Conservation (phyloP, 495 filamentous ascomycete genomes). For the Penicillium subrubescens region DNA sequence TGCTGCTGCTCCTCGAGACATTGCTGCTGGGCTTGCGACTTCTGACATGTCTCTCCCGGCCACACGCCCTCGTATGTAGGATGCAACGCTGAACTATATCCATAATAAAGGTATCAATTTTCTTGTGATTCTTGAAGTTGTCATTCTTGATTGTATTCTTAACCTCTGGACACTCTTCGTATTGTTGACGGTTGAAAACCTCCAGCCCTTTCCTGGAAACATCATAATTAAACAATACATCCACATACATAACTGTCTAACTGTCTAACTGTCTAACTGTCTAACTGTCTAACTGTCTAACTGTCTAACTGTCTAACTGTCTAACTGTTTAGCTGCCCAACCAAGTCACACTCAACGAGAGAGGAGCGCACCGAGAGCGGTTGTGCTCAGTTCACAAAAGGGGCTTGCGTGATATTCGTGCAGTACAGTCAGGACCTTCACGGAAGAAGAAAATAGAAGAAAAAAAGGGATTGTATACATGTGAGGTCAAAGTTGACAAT, state of each 20-base stretch:
- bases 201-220: not conserved
- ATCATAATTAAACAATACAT: not conserved
- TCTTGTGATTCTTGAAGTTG: not conserved
- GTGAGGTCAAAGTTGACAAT: not conserved
- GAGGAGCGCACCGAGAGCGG: not conserved
- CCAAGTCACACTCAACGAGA: not conserved
- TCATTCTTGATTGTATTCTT: not conserved
- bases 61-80: not conserved
- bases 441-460: not conserved
- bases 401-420: not conserved
- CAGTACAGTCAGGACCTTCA: not conserved
- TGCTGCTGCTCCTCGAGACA: not conserved
- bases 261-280: not conserved
- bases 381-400: not conserved
- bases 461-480: not conserved
- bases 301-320: not conserved
- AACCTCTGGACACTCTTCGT: not conserved
- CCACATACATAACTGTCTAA: not conserved
- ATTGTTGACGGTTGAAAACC: not conserved
- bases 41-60: not conserved
- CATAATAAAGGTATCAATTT: not conserved
- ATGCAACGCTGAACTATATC: not conserved
- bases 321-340: too few relatives aligned
- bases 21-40: not conserved
- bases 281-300: not conserved